Percentiles rank a stretch among this genome's conserved stretches.
Conservation (phyloP, 805 yeast species). For the Cyberlindnera bimundalis region DNA sequence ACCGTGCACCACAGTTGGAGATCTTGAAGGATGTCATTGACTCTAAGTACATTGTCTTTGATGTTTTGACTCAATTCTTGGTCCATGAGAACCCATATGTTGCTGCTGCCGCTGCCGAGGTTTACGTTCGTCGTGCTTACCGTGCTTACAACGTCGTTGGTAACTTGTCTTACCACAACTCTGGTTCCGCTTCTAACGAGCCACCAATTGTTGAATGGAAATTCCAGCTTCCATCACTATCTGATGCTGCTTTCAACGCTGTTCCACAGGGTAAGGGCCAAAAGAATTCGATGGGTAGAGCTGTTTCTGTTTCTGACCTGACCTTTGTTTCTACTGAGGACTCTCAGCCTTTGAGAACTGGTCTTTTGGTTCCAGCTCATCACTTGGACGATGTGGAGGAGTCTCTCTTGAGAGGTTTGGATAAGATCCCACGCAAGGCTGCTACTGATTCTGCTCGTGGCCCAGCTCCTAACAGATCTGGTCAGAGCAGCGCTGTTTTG, state of each 20-base stretch:
- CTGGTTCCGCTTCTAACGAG: slow-evolving; percentile 30
- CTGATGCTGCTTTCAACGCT: slow-evolving; percentile 71
- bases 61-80: slow-evolving; percentile 90
- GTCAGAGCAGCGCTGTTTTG: slow-evolving; percentile 36
- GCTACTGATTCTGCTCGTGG: slow-evolving; percentile 33
- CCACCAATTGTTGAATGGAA: slow-evolving; percentile 82
- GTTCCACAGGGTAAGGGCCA: slow-evolving; percentile 48
- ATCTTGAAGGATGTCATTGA: slow-evolving; percentile 89
- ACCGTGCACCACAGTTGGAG: slow-evolving; percentile 77
- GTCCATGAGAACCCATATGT: slow-evolving; percentile 81
- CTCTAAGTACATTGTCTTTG: slow-evolving; percentile 93
- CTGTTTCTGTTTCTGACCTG: slow-evolving; percentile 90
- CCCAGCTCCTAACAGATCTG: slow-evolving; percentile 47
- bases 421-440: slow-evolving; percentile 51
- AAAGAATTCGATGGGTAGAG: slow-evolving; percentile 60
- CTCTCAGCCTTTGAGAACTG: slow-evolving; percentile 67
- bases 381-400: slow-evolving; percentile 92
- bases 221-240: slow-evolving; percentile 75
- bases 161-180: slow-evolving; percentile 60
- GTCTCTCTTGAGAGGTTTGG: slow-evolving; percentile 70
- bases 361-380: slow-evolving; percentile 74
- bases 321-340: slow-evolving; percentile 79
- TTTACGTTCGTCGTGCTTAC: slow-evolving; percentile 93
- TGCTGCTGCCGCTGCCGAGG: slow-evolving; percentile 94
- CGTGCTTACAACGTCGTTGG: slow-evolving; percentile 91